Percentiles rank a stretch among this genome's conserved stretches.
Evolutionary conservation across 148 eudicot species (phyloP).

Genomic region (Amaranthus hypochondriacus): DNA sequence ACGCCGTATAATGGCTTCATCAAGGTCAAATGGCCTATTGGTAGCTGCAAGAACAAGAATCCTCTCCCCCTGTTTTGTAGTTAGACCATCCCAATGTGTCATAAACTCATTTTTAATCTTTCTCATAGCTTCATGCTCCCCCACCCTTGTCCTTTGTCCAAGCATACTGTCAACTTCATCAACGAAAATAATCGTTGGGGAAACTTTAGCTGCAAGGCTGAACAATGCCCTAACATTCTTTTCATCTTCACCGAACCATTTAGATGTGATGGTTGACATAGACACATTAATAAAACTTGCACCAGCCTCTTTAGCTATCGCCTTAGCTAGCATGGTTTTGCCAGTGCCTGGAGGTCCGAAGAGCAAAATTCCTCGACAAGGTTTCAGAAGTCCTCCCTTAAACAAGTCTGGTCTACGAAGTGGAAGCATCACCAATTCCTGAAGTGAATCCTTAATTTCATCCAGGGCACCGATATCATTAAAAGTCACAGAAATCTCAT

Average conservation of each 20-base stretch:
- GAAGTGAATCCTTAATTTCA: constrained; percentile 76
- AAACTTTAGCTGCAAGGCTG: constrained; percentile 86
- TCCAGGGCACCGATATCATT: constrained; percentile 82
- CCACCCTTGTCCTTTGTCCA: constrained; percentile 72
- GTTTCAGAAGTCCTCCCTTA: constrained; percentile 82
- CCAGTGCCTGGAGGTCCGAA: constrained; percentile 98
- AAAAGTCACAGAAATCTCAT: constrained; percentile 79
- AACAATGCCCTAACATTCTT: constrained; percentile 89
- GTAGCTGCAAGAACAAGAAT: constrained; percentile 98
- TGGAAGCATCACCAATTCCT: constrained; percentile 89
- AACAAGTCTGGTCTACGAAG: constrained; percentile 89
- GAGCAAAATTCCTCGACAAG: constrained; percentile 84
- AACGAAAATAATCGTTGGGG: constrained; percentile 88
- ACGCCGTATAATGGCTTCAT: constrained; percentile 96
- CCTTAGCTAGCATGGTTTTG: constrained; percentile 94
- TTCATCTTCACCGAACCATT: constrained; percentile 99
- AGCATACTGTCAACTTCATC: constrained; percentile 99
- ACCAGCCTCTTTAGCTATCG: constrained; percentile 92
- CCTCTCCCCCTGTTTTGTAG: constrained; percentile 66
- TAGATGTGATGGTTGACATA: constrained; percentile 93
- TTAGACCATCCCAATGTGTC: constrained; percentile 92
- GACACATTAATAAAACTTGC: constrained; percentile 95
- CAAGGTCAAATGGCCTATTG: constrained; percentile 94
- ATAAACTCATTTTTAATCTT: constrained; percentile 95
- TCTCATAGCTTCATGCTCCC: constrained; percentile 97